These are phyloP conservation scores for Epichloe sp. DNA, from an alignment of 2,329 filamentous ascomycete species.

Conservation along the genomic window DNA sequence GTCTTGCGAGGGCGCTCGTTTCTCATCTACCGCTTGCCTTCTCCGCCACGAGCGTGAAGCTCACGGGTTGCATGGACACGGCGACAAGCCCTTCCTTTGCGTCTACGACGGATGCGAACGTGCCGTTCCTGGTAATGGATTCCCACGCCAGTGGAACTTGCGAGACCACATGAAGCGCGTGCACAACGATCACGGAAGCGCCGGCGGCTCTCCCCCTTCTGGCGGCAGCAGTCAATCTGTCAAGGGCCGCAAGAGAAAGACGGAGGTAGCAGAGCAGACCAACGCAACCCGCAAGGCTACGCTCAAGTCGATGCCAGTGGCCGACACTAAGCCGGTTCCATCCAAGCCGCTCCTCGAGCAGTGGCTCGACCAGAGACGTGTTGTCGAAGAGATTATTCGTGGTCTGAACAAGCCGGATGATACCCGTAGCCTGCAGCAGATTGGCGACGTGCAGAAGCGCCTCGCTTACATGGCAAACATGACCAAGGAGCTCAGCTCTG, in stretches of 20 bases:
- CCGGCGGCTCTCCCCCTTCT: conserved; percentile 27
- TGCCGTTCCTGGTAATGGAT: conserved; percentile 69
- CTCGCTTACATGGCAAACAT: conserved; percentile 41
- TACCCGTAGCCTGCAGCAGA: conserved; percentile 38
- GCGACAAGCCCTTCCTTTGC: conserved; percentile 85
- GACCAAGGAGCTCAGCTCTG: conserved; percentile 10
- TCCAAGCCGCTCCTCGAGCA: conserved; percentile 34
- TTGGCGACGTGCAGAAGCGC: conserved; percentile 37
- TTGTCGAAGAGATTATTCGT: conserved; percentile 45
- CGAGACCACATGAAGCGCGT: conserved; percentile 96
- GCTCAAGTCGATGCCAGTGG: conserved; percentile 25
- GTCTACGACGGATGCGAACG: conserved; percentile 79
- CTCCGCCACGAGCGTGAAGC: conserved; percentile 92
- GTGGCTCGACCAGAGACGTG: conserved; percentile 50
- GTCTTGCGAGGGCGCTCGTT: conserved; percentile 72
- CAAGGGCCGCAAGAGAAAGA: conserved; percentile 48
- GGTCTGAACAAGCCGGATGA: conserved; percentile 37
- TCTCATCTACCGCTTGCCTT: conserved; percentile 89
- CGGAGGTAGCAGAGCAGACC: conserved; percentile 30
- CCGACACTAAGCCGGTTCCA: conserved; percentile 19
- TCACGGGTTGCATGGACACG: conserved; percentile 89
- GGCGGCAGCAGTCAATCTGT: conserved; percentile 18
- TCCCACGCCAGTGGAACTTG: conserved; percentile 90
- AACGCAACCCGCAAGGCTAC: conserved; percentile 35
- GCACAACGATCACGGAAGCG: conserved; percentile 50